These are phyloP conservation scores for Plicaturopsis crispa DNA, from an alignment of 768 basidiomycete genomes.

Conservation along the genomic window DNA sequence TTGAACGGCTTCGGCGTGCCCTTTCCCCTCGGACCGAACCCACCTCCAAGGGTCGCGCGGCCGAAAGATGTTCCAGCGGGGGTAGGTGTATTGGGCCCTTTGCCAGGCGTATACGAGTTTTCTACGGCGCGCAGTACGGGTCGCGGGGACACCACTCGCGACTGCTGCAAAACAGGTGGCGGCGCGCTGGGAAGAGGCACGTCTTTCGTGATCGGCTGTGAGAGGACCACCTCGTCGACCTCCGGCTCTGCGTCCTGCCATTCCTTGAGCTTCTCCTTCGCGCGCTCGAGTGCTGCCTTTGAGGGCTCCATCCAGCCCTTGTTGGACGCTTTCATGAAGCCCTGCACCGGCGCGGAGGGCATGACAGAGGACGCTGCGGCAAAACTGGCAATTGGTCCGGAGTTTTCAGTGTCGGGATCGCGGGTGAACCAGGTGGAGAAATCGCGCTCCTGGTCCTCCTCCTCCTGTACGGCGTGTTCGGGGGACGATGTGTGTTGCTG, in stretches of 20 bases:
- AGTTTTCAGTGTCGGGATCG: too few species aligned
- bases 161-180: conserved; percentile 5
- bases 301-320: conserved; percentile 44
- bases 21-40: conserved; percentile 6
- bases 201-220: not conserved
- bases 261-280: conserved; percentile 39
- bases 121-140: conserved; percentile 29
- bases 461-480: not conserved
- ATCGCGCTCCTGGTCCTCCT: too few species aligned
- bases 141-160: conserved; percentile 12
- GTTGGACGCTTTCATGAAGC: conserved; percentile 16
- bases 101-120: conserved; percentile 23
- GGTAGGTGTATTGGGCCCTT: conserved; percentile 32
- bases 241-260: conserved; percentile 36
- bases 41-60: conserved; percentile 8
- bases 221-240: conserved; percentile 2
- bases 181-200: not conserved
- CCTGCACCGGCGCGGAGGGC: conserved; percentile 18
- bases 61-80: conserved; percentile 25
- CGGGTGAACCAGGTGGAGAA: too few species aligned
- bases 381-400: conserved; percentile 26
- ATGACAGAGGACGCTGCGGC: conserved; percentile 23
- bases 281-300: conserved; percentile 43
- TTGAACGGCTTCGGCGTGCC: conserved; percentile 33
- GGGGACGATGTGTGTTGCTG: conserved; percentile 1